Conservation (phyloP, 2,329 filamentous ascomycete genomes). For the Biscogniauxia marginata region DNA sequence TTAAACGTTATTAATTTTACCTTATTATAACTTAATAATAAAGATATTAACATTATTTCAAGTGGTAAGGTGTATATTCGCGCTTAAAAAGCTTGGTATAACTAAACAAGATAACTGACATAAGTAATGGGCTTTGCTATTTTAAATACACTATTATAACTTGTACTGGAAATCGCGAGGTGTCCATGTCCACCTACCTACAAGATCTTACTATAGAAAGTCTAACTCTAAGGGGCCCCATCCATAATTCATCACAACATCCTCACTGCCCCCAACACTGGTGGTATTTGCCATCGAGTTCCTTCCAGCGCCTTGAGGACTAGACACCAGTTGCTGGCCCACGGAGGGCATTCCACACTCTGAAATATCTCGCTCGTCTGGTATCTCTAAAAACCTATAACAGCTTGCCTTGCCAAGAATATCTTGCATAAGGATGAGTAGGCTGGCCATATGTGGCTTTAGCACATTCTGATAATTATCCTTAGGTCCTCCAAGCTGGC, state of each 20-base stretch:
- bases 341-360: background rate
- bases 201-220: conserved; percentile 2
- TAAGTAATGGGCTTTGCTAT: too few relatives aligned
- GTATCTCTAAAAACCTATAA: conserved; percentile 18
- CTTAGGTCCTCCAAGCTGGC: conserved; percentile 10
- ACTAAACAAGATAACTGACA: too few relatives aligned
- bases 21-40: too few relatives aligned
- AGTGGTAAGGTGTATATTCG: too few relatives aligned
- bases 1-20: too few relatives aligned
- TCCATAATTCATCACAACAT: conserved; percentile 2
- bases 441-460: conserved; percentile 17
- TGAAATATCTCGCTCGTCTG: background rate
- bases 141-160: too few relatives aligned
- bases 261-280: background rate
- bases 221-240: conserved; percentile 6
- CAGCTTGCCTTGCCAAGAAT: conserved; percentile 35
- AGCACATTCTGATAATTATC: conserved; percentile 21
- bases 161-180: too few relatives aligned
- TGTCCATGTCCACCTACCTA: too few relatives aligned
- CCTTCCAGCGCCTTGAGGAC: background rate
- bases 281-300: background rate
- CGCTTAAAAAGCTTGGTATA: too few relatives aligned
- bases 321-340: background rate
- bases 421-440: conserved; percentile 32
- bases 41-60: too few relatives aligned